Evolutionary conservation across 331 rosid genomes (phyloP).

Genomic region (Malus hybrid): DNA sequence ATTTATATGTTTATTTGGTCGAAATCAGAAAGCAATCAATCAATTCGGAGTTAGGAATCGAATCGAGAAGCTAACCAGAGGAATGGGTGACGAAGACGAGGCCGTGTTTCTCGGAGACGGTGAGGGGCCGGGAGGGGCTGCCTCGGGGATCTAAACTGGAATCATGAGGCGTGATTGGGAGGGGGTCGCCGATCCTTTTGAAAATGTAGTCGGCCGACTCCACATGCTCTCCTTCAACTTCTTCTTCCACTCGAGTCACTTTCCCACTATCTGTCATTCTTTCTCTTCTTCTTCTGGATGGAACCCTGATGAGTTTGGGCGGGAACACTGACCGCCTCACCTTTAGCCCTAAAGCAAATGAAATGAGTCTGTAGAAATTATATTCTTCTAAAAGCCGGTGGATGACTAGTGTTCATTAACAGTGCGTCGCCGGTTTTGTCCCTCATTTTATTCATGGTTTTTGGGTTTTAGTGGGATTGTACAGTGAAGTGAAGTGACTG

Average conservation of each 20-base stretch:
- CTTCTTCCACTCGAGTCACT: conserved; percentile 30
- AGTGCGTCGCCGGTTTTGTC: too few relatives aligned
- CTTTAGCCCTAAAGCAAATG: not conserved
- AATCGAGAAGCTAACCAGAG: conserved; percentile 26
- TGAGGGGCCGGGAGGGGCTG: conserved; percentile 63
- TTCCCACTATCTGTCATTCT: not conserved
- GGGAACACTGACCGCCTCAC: not conserved
- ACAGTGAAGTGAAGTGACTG: too few relatives aligned
- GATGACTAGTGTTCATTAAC: too few relatives aligned
- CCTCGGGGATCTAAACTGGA: conserved; percentile 30
- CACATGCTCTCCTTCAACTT: conserved; percentile 38
- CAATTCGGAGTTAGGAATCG: not conserved
- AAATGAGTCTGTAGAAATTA: too few relatives aligned
- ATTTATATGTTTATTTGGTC: not conserved
- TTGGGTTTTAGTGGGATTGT: too few relatives aligned
- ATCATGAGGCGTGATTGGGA: conserved; percentile 40
- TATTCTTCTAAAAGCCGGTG: too few relatives aligned
- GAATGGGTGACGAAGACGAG: conserved; percentile 60
- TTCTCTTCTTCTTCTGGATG: not conserved
- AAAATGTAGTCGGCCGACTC: conserved; percentile 49
- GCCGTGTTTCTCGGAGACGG: conserved; percentile 57
- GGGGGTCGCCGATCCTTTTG: conserved; percentile 54
- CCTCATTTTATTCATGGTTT: too few relatives aligned
- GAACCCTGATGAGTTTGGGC: conserved; percentile 5
- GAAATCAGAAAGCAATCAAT: not conserved